A percentile compares a stretch with the other conserved stretches of the same genome.
These are phyloP conservation scores for Phytophthora multivora DNA, from an alignment of 352 stramenopile genomes.

Conservation along the genomic window DNA sequence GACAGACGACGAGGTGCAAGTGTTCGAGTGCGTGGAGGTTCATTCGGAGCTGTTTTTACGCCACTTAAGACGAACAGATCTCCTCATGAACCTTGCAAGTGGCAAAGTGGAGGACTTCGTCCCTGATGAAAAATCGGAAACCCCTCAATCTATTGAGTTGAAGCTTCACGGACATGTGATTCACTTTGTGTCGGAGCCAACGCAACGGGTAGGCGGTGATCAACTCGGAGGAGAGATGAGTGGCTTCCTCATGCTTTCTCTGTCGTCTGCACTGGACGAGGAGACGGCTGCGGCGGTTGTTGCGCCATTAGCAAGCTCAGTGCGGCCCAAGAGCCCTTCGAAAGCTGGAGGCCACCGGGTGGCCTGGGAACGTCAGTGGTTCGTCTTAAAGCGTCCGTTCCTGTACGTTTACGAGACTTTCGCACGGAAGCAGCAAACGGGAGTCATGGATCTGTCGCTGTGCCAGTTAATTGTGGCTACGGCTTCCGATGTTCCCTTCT, in stretches of 20 bases:
- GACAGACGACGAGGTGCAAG: conserved; percentile 37
- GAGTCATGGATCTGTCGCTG: conserved; percentile 73
- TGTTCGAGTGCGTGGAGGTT: conserved; percentile 54
- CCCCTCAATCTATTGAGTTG: not conserved
- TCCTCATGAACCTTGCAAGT: conserved; percentile 49
- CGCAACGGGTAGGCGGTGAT: conserved; percentile 37
- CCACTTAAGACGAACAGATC: conserved; percentile 49
- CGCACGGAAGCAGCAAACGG: conserved; percentile 62
- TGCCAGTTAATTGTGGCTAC: conserved; percentile 61
- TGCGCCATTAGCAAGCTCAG: conserved; percentile 19
- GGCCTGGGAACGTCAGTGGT: conserved; percentile 76
- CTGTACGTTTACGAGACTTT: conserved; percentile 80
- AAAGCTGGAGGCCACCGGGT: conserved; percentile 10
- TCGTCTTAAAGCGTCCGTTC: conserved; percentile 81
- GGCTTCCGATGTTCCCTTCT: conserved; percentile 50
- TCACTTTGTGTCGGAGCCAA: conserved; percentile 69
- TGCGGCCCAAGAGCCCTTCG: conserved; percentile 6
- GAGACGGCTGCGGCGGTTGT: conserved; percentile 44
- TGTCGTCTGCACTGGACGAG: conserved; percentile 52
- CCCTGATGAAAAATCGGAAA: conserved; percentile 2
- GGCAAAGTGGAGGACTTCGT: conserved; percentile 39
- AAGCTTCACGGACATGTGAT: conserved; percentile 24
- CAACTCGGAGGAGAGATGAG: conserved; percentile 59
- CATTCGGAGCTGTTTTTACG: conserved; percentile 51
- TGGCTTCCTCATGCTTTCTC: conserved; percentile 77